phyloP scores from a whole-genome alignment of 768 basidiomycete genomes.

The Lentinula detonsa region DNA sequence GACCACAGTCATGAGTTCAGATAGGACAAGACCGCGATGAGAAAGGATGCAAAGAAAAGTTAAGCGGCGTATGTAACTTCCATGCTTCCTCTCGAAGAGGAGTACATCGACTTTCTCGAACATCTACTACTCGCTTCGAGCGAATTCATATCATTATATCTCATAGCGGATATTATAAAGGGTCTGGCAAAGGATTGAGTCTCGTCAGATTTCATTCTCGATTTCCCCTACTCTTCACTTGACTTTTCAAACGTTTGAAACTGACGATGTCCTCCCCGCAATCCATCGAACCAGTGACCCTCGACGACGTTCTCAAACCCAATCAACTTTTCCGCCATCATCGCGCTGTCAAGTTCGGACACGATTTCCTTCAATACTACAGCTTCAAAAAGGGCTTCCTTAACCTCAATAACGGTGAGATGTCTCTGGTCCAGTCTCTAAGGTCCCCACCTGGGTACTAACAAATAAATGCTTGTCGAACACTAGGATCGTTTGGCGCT shows the following conservation, averaged over 20 bases:
- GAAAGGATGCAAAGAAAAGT: too few species aligned
- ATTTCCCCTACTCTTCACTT: too few species aligned
- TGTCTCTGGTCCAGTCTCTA: neutral
- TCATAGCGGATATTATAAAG: neutral
- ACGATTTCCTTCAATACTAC: neutral
- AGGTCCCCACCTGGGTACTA: neutral
- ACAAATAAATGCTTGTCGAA: conserved; percentile 23
- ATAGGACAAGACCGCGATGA: too few species aligned
- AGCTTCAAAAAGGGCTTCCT: neutral
- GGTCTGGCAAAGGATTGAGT: neutral
- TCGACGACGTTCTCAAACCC: neutral
- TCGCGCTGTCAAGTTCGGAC: neutral
- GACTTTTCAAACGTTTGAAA: too few species aligned
- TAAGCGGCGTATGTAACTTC: too few species aligned
- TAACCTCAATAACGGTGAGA: neutral
- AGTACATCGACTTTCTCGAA: too few species aligned
- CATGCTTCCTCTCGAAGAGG: too few species aligned
- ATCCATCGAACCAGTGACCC: neutral
- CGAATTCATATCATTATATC: too few species aligned
- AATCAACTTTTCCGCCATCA: neutral
- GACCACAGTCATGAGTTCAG: too few species aligned
- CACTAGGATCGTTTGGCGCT: conserved; percentile 53
- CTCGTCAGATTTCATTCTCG: too few species aligned
- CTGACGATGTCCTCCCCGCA: neutral
- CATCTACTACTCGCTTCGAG: too few species aligned